Conservation (phyloP, 768 basidiomycete genomes). For the Lanmaoa rubissima region DNA sequence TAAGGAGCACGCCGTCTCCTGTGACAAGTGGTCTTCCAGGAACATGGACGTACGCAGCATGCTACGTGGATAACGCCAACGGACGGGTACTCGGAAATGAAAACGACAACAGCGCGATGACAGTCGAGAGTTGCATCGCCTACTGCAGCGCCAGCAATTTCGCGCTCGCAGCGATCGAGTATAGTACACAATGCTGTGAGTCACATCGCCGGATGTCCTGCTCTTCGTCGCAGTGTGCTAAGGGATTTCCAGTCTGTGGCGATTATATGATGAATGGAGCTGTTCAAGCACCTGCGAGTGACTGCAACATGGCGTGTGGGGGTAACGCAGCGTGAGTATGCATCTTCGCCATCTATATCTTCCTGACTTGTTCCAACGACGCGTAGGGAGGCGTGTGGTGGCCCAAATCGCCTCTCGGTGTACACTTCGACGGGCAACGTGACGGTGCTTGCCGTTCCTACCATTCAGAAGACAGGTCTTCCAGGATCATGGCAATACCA, state of each 20-base stretch:
- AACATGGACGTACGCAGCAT: conserved; percentile 59
- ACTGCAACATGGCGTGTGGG: conserved; percentile 73
- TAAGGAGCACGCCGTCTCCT: conserved; percentile 21
- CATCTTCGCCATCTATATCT: not conserved
- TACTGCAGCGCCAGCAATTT: conserved; percentile 55
- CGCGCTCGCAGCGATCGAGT: conserved; percentile 72
- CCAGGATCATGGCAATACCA: conserved; percentile 64
- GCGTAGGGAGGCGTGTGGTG: conserved; percentile 67
- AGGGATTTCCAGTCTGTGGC: conserved; percentile 57
- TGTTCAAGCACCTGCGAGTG: conserved; percentile 41
- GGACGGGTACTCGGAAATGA: conserved; percentile 59
- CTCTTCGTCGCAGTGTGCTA: conserved; percentile 1
- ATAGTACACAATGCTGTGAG: conserved; percentile 49
- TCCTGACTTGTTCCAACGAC: not conserved
- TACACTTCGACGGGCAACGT: conserved; percentile 56
- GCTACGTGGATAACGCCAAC: conserved; percentile 70
- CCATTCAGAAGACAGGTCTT: conserved; percentile 50
- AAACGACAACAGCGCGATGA: conserved; percentile 40
- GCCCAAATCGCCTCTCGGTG: conserved; percentile 66
- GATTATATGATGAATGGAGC: conserved; percentile 63
- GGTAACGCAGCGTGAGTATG: conserved; percentile 60
- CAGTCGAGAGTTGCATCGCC: conserved; percentile 62
- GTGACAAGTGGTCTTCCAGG: conserved; percentile 52
- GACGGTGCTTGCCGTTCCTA: conserved; percentile 57
- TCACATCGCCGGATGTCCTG: not conserved